A percentile compares a stretch with the other conserved stretches of the same genome.
Evolutionary conservation across 495 filamentous ascomycete species (phyloP).

Genomic region (Beverwykella pulmonaria): DNA sequence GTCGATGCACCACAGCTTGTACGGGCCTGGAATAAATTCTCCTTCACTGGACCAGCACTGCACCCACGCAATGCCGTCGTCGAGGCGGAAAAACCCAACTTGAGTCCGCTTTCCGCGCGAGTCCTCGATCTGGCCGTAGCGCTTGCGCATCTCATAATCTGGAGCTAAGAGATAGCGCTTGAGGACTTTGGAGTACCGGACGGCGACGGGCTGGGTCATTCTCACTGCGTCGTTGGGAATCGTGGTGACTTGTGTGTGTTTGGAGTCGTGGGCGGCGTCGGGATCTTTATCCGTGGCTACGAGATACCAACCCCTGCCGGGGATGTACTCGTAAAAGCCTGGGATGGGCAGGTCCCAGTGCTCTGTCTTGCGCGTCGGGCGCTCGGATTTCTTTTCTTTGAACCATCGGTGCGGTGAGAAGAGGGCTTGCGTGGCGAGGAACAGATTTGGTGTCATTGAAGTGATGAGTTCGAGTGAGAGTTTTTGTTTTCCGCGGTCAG

Average conservation of each 20-base stretch:
- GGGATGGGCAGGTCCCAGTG: constrained; percentile 40
- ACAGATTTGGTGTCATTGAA: constrained; percentile 43
- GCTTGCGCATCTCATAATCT: constrained; percentile 41
- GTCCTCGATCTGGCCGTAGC: constrained; percentile 23
- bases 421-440: constrained; percentile 38
- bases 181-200: constrained; percentile 40
- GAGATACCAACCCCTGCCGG: constrained; percentile 44
- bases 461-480: background rate
- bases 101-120: background rate
- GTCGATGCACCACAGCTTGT: constrained; percentile 39
- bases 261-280: background rate
- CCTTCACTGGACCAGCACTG: constrained; percentile 39
- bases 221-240: background rate
- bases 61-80: constrained; percentile 41
- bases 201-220: constrained; percentile 26
- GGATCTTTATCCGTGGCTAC: constrained; percentile 27
- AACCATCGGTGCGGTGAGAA: constrained; percentile 43
- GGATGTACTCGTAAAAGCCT: constrained; percentile 42
- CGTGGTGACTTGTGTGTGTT: background rate
- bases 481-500: no score
- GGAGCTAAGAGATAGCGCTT: constrained; percentile 35
- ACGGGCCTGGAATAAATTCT: constrained; percentile 40
- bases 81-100: constrained; percentile 40
- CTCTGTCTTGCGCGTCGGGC: constrained; percentile 35
- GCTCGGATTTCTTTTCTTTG: constrained; percentile 17